Conservation (phyloP, 441 rosid genomes). For the Croton setiger region DNA sequence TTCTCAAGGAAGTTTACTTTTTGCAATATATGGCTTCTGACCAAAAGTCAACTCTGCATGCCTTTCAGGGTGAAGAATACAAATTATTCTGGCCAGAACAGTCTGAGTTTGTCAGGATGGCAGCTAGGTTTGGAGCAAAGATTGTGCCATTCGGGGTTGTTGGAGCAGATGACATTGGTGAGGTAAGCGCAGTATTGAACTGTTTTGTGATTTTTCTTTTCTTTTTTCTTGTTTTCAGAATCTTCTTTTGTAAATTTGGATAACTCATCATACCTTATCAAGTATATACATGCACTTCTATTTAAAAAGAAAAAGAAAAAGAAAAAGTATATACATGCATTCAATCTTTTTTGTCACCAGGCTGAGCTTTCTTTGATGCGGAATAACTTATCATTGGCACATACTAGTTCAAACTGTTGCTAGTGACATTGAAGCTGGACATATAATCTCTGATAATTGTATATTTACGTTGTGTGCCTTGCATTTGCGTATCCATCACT, state of each 20-base stretch:
- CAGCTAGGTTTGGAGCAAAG: slow-evolving; percentile 80
- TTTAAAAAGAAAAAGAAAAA: too few species aligned
- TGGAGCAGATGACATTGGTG: slow-evolving; percentile 85
- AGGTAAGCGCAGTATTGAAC: too few species aligned
- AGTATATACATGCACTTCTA: neutral
- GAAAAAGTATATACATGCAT: too few species aligned
- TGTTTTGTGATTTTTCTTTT: too few species aligned
- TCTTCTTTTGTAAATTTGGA: slow-evolving; percentile 1
- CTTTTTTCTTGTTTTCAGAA: neutral
- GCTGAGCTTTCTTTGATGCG: neutral
- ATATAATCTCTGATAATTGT: too few species aligned
- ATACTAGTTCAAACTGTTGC: too few species aligned
- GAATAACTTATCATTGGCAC: neutral
- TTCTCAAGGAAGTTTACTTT: neutral
- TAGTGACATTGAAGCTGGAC: too few species aligned
- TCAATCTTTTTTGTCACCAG: neutral
- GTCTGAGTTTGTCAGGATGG: slow-evolving; percentile 82
- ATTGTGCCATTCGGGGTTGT: slow-evolving; percentile 81
- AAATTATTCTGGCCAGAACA: slow-evolving; percentile 85
- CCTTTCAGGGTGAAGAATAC: slow-evolving; percentile 78
- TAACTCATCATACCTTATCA: neutral
- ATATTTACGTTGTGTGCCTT: too few species aligned
- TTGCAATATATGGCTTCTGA: neutral
- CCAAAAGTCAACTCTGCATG: neutral
- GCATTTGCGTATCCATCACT: too few species aligned